phyloP scores from a whole-genome alignment of 495 filamentous ascomycete species.

The Tuber borchii region DNA sequence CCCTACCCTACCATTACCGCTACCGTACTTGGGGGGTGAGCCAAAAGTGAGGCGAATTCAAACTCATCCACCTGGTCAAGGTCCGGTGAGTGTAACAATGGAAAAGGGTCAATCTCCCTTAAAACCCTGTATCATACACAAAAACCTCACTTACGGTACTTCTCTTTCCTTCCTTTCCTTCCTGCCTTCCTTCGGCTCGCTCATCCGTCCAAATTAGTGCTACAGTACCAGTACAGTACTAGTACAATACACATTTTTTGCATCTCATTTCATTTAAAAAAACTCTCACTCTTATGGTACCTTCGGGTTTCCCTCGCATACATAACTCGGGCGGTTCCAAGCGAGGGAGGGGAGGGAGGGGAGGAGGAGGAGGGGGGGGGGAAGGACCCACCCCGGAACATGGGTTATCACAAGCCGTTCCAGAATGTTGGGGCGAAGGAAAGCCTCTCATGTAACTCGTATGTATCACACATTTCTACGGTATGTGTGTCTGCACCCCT shows the following conservation, averaged over 20 bases:
- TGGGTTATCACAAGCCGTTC: constrained; percentile 25
- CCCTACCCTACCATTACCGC: background rate
- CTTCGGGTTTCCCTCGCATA: background rate
- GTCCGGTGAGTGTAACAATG: too few species aligned
- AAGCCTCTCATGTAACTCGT: background rate
- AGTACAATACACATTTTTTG: background rate
- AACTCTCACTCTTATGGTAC: background rate
- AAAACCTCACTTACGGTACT: background rate
- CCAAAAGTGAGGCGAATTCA: too few species aligned
- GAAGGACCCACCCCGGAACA: constrained; percentile 14
- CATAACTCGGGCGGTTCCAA: constrained; percentile 29
- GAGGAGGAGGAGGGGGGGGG: background rate
- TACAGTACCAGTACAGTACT: background rate
- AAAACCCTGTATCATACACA: too few species aligned
- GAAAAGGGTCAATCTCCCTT: too few species aligned
- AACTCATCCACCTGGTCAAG: too few species aligned
- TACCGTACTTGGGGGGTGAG: too few species aligned
- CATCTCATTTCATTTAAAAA: background rate
- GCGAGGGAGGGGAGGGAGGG: constrained; percentile 17
- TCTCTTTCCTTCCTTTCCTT: too few species aligned
- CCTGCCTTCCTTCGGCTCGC: background rate
- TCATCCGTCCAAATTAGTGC: background rate
- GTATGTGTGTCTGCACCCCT: background rate
- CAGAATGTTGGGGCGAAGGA: background rate
- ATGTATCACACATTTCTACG: background rate